Conservation (phyloP, 345 rosid species). For the Microcos paniculata region DNA sequence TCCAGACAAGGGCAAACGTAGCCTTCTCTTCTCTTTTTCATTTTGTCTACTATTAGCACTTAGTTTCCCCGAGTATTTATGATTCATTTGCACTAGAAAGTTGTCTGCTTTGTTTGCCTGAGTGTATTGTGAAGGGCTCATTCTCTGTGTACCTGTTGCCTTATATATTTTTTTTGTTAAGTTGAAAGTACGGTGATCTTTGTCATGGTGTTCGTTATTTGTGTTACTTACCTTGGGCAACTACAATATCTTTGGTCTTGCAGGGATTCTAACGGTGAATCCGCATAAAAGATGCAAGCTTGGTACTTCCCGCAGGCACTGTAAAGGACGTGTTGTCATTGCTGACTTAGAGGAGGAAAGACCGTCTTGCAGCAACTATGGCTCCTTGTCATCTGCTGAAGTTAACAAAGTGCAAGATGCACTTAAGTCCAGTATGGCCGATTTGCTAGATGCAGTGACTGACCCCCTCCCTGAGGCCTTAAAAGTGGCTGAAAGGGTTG, state of each 20-base stretch:
- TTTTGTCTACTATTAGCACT: not conserved
- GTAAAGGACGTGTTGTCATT: slow-evolving; percentile 22
- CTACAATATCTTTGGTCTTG: not conserved
- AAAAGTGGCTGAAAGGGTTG: slow-evolving; percentile 31
- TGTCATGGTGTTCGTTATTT: not conserved
- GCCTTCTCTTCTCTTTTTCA: not conserved
- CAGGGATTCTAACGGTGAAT: not conserved
- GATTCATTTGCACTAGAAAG: not conserved
- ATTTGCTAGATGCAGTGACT: slow-evolving; percentile 37
- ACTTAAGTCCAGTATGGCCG: slow-evolving; percentile 39
- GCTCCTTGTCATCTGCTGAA: slow-evolving; percentile 24
- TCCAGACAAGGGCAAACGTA: not conserved
- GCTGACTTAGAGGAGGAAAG: slow-evolving; percentile 20
- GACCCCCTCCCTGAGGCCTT: slow-evolving; percentile 59
- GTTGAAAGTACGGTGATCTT: not conserved
- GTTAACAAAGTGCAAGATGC: slow-evolving; percentile 39
- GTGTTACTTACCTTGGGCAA: not conserved
- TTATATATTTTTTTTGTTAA: not conserved
- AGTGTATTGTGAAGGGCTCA: not conserved
- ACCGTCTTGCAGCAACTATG: slow-evolving; percentile 2
- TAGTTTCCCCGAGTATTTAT: not conserved
- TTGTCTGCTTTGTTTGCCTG: not conserved
- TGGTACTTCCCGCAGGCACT: not conserved
- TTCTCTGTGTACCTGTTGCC: not conserved
- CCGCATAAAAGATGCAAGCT: not conserved